Base-by-base conservation (phyloP, 768 basidiomycete species). In the Podaxis sp. region DNA sequence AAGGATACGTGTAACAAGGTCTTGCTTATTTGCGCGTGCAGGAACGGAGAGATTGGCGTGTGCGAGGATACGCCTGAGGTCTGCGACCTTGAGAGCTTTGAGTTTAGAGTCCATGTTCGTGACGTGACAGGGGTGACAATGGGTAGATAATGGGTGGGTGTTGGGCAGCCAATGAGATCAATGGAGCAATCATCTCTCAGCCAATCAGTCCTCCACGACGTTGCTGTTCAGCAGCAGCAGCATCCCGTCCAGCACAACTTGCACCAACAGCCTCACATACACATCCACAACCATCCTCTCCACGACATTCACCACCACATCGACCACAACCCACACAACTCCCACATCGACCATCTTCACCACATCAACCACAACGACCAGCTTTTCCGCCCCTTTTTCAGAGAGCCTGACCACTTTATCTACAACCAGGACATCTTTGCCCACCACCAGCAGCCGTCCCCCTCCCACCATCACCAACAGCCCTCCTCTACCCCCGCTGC, bases 71-170 rank as follows among this genome's bases (percentile, higher is more conserved):
- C 83, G 79, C 69, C 77, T 85, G 73, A 91, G 85, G 66, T 91
- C 89, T 38, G 82, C 80, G 70, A 90, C 89, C 73, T 88, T 90
- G 77, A 91, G 85, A 0, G 85, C 74, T 73, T 86, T 87, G 63
- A 78, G 76, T 69, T 79, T 76, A 28, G 70, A 37, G 65, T 76
- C 75, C 76, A 78, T 76, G 71, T 20, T 46, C 2, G 67, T 70
- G 63, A 64, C 37, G 64, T 40, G 67, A 66, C 61, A 44, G 57
- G 50, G 0, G 57, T 58, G 57, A 58, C 57, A 1, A 2, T 13
- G 17, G 15, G 46, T 33, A 33, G 46, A 50, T 50, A 50, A 49
- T 37, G 65, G 51, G 41, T 65, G 56, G 20, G 44, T 46, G 44
- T 46, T 48, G 67, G 66, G 69, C 64, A 36, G n/a, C 55, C 59